These are phyloP conservation scores for Chaetoceros tenuissimus DNA, from an alignment of 108 stramenopile species.

Conservation along the genomic window DNA sequence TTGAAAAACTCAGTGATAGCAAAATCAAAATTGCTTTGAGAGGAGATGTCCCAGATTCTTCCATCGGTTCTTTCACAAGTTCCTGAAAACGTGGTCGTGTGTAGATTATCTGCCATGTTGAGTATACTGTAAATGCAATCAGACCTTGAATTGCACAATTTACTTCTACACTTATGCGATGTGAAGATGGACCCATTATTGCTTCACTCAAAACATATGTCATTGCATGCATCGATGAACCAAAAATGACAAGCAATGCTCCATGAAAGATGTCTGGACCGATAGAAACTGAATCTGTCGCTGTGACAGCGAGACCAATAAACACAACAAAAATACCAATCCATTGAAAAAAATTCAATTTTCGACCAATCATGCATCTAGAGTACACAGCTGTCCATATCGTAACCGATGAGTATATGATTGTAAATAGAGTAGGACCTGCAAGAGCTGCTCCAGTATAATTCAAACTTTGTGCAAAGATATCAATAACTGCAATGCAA, in stretches of 20 bases:
- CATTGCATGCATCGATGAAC: slow-evolving; percentile 52
- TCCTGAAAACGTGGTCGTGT: slow-evolving; percentile 45
- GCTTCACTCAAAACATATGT: slow-evolving; percentile 59
- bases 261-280: slow-evolving; percentile 41
- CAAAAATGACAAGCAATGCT: slow-evolving; percentile 39
- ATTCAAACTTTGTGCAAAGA: slow-evolving; percentile 54
- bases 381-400: slow-evolving; percentile 69
- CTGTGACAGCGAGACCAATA: slow-evolving; percentile 49
- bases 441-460: slow-evolving; percentile 64
- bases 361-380: slow-evolving; percentile 34
- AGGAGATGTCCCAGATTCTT: slow-evolving; percentile 33
- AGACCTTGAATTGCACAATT: slow-evolving; percentile 68
- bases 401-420: slow-evolving; percentile 68
- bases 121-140: slow-evolving; percentile 21
- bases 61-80: slow-evolving; percentile 37
- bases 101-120: slow-evolving; percentile 75
- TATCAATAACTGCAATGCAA: slow-evolving; percentile 55
- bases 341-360: slow-evolving; percentile 40
- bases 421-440: slow-evolving; percentile 68
- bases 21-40: slow-evolving; percentile 19
- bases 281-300: slow-evolving; percentile 25
- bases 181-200: slow-evolving; percentile 31
- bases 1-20: slow-evolving; percentile 28
- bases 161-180: slow-evolving; percentile 36
- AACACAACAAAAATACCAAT: slow-evolving; percentile 47